Base-by-base conservation (phyloP, 2,329 filamentous ascomycete species). In the Colletotrichum endophyticum region DNA sequence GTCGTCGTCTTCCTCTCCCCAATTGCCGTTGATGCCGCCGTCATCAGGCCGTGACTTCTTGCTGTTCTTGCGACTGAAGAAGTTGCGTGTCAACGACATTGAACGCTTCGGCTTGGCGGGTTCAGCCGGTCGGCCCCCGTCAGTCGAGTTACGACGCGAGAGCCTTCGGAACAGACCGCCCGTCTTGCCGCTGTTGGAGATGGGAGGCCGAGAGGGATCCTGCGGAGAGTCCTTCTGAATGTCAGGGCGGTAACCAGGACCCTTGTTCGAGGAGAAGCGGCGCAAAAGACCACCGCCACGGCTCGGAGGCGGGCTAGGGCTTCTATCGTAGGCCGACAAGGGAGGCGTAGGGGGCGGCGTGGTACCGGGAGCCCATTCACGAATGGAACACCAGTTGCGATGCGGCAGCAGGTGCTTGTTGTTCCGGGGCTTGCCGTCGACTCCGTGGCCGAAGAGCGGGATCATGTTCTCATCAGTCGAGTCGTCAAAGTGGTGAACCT, bases 391-490 rank as follows among this genome's bases (percentile, higher is more conserved):
- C 95, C 96, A 99, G 83, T 99, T 99, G 36, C 97, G 92, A 75
- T 97, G 94, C 25, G 96, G 96, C 12, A 99, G 88, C 3, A 99
- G 88, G 76, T 94, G 93, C 81, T 95, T 98, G 84, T 99, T 99
- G 85, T 98, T 99, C 77, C 97, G 92, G 25, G 93, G 90, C 84
- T 95, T 98, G 56, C 95, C 95, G 81, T 98, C 96, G 2, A 98
- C 95, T 79, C 98, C 97, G 73, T 95, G 92, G 2, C 90, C 92
- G 84, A 99, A 99, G 77, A 99, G 92, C 1, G 96, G 95, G 59
- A 99, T 97, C 95, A 99, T 98, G 84, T 95, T 93, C 85, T 99
- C 97, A 73, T 99, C 95, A 0, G 97, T 99, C 72, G 96, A 88
- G 76, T 89, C 89, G 83, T 94, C 92, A 73, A 94, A 91, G 80